Evolutionary conservation across 2,329 filamentous ascomycete genomes (phyloP).

Genomic region (Beauveria medogensis): DNA sequence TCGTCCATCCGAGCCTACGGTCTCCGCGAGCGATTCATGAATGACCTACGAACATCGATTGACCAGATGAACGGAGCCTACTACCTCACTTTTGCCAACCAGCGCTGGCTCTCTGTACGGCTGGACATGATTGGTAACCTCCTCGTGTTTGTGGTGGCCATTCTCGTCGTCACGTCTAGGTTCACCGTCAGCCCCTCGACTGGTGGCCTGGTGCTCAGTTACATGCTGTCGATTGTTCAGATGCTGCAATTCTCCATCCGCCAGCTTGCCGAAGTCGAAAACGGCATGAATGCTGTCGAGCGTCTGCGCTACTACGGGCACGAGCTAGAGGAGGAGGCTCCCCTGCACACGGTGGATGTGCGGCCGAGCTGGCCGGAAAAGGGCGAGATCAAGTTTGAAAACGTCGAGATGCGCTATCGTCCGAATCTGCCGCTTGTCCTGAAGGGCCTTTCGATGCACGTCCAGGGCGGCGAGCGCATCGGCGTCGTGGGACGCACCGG

Average conservation of each 20-base stretch:
- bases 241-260: constrained; percentile 95
- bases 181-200: constrained; percentile 81
- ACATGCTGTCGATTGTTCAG: constrained; percentile 87
- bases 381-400: constrained; percentile 69
- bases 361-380: constrained; percentile 73
- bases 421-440: constrained; percentile 64
- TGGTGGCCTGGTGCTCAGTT: constrained; percentile 80
- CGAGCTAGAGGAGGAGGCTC: constrained; percentile 80
- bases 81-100: constrained; percentile 90
- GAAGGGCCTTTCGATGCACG: constrained; percentile 61
- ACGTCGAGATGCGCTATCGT: constrained; percentile 74
- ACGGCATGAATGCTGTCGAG: constrained; percentile 96
- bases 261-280: constrained; percentile 91
- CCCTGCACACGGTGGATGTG: constrained; percentile 67
- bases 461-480: constrained; percentile 68
- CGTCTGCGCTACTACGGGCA: constrained; percentile 85
- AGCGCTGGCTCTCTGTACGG: constrained; percentile 82
- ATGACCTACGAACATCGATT: constrained; percentile 61
- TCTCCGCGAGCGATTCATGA: constrained; percentile 65
- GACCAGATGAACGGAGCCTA: constrained; percentile 93
- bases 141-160: constrained; percentile 80
- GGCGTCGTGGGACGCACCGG: constrained; percentile 77
- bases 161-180: constrained; percentile 84
- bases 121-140: constrained; percentile 77
- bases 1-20: constrained; percentile 87